Conservation (phyloP, 768 basidiomycete species). For the Amanita inopinata region DNA sequence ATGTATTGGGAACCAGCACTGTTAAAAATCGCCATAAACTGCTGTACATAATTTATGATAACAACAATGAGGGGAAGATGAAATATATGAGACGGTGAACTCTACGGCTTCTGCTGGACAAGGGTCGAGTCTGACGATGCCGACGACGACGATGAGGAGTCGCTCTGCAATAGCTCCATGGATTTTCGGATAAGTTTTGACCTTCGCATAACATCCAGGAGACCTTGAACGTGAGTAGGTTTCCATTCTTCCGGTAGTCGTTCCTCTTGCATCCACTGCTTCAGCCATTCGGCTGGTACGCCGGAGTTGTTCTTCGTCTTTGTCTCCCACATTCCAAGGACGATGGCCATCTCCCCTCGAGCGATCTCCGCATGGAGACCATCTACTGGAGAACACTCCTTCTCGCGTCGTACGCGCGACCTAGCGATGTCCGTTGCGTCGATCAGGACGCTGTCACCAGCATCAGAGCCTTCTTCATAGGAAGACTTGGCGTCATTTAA, state of each 20-base stretch:
- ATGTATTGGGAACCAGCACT: no score
- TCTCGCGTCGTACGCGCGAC: constrained; percentile 44
- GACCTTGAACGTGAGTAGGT: constrained; percentile 25
- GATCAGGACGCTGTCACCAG: constrained; percentile 19
- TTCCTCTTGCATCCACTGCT: constrained; percentile 41
- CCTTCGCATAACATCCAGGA: constrained; percentile 26
- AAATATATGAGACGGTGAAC: no score
- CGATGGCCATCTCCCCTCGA: constrained; percentile 58
- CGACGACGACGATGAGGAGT: not conserved
- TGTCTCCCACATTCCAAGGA: constrained; percentile 45
- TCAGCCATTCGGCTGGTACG: constrained; percentile 34
- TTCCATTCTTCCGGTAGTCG: constrained; percentile 39
- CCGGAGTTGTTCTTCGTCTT: constrained; percentile 29
- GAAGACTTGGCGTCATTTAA: constrained; percentile 23
- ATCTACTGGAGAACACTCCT: constrained; percentile 29
- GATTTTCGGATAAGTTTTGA: constrained; percentile 20
- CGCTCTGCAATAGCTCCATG: constrained; percentile 17
- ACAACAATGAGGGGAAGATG: no score
- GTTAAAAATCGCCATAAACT: no score
- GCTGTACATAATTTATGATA: no score
- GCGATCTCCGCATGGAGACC: constrained; percentile 48
- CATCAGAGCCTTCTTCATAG: constrained; percentile 19
- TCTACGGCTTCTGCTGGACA: no score
- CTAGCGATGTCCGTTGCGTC: constrained; percentile 35
- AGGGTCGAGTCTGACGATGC: no score